Conservation (phyloP, 441 rosid genomes). For the Francoa sonchifolia region DNA sequence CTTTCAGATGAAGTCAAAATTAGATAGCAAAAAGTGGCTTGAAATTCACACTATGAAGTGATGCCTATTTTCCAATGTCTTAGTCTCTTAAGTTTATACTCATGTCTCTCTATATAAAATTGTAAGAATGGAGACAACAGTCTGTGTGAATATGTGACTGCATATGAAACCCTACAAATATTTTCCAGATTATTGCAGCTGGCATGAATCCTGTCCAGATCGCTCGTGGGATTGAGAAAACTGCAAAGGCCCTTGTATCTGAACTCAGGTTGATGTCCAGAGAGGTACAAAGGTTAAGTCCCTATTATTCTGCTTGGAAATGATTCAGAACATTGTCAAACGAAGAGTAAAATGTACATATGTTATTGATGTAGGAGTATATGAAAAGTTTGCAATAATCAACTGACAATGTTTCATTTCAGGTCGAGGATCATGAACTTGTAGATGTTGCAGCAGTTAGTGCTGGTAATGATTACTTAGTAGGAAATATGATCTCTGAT, state of each 20-base stretch:
- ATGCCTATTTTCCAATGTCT: too few relatives aligned
- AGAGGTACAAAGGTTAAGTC: slow-evolving; percentile 33
- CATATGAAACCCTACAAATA: background rate
- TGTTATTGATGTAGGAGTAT: too few relatives aligned
- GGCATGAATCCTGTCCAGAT: slow-evolving; percentile 69
- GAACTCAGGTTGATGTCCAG: slow-evolving; percentile 77
- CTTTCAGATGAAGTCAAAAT: background rate
- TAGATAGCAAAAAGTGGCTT: background rate
- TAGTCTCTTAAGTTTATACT: too few relatives aligned
- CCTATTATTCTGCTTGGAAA: background rate
- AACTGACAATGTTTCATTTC: slow-evolving; percentile 14
- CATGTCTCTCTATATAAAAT: too few relatives aligned
- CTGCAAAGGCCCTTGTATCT: slow-evolving; percentile 57
- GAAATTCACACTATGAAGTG: background rate
- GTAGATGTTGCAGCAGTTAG: slow-evolving; percentile 84
- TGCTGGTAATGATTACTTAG: slow-evolving; percentile 60
- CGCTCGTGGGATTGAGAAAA: slow-evolving; percentile 74
- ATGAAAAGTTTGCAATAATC: slow-evolving; percentile 8
- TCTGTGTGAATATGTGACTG: too few relatives aligned
- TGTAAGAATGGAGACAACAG: too few relatives aligned
- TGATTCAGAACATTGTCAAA: too few relatives aligned
- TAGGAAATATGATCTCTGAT: slow-evolving; percentile 64
- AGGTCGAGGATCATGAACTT: slow-evolving; percentile 76
- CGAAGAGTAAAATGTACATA: background rate
- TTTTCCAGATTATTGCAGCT: slow-evolving; percentile 60